Percentiles rank a stretch among this genome's conserved stretches.
These are phyloP conservation scores for Colletotrichum coccodes DNA, from an alignment of 2,329 filamentous ascomycete genomes.

Conservation along the genomic window DNA sequence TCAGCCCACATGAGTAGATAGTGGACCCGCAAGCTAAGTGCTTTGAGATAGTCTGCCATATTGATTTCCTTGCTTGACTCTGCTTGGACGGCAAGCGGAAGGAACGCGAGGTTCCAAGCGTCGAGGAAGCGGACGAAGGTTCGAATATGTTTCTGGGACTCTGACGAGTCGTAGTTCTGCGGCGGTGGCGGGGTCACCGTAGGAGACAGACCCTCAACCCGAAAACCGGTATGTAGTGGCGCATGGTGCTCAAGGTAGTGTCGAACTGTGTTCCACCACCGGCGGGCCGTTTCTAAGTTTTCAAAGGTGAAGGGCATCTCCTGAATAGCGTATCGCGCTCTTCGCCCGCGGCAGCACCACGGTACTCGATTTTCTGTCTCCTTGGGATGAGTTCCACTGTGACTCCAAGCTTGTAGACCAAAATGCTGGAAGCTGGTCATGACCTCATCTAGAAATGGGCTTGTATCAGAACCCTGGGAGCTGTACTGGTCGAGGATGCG, in stretches of 20 bases:
- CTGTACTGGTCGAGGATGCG: conserved; percentile 3
- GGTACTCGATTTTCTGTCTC: not conserved
- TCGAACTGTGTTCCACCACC: conserved; percentile 15
- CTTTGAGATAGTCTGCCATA: not conserved
- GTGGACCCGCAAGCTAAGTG: conserved; percentile 5
- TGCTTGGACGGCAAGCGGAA: not conserved
- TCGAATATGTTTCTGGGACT: not conserved
- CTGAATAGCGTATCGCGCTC: conserved; percentile 11
- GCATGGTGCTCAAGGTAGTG: conserved; percentile 19
- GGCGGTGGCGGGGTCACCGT: not conserved
- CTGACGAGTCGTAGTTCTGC: not conserved
- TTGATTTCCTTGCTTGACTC: not conserved
- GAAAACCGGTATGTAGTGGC: conserved; percentile 5
- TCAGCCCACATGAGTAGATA: conserved; percentile 14
- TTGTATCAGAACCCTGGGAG: not conserved
- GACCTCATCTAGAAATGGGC: conserved; percentile 1
- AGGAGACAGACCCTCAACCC: not conserved
- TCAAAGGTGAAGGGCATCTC: conserved; percentile 24
- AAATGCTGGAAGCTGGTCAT: conserved; percentile 15
- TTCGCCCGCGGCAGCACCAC: conserved; percentile 25
- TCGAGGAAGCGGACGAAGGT: conserved; percentile 7
- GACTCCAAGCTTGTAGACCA: conserved; percentile 12
- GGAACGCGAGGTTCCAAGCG: conserved; percentile 2
- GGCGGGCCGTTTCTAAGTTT: conserved; percentile 10
- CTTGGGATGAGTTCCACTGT: not conserved